A percentile compares a stretch with the other conserved stretches of the same genome.
phyloP scores from a whole-genome alignment of 2,329 filamentous ascomycete species.

The Dactylellina parvicollis region DNA sequence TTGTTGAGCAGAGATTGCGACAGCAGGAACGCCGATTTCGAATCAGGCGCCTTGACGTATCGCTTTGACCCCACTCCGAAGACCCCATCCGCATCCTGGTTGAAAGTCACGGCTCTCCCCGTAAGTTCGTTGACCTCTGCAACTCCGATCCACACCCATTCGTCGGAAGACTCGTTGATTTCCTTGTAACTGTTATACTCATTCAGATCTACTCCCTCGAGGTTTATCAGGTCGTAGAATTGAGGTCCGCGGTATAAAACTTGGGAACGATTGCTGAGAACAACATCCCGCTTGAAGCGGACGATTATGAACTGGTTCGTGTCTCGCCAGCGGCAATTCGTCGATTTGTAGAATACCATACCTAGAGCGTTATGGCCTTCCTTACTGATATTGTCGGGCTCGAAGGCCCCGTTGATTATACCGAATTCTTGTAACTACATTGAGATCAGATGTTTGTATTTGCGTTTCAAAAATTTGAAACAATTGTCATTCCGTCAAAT shows the following conservation, averaged over 20 bases:
- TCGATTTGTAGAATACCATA: conserved; percentile 30
- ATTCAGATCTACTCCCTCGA: conserved; percentile 6
- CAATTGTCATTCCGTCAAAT: too few species aligned
- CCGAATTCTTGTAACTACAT: conserved; percentile 27
- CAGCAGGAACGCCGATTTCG: not conserved
- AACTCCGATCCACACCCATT: not conserved
- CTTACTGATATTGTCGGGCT: not conserved
- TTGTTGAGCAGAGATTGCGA: not conserved
- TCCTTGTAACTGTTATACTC: conserved; percentile 28
- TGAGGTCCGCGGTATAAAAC: conserved; percentile 23
- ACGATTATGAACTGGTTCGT: conserved; percentile 35
- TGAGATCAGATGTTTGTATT: not conserved
- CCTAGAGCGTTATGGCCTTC: conserved; percentile 4
- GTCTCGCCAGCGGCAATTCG: not conserved
- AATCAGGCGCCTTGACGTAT: not conserved
- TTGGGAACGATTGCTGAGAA: not conserved
- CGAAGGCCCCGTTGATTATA: conserved; percentile 21
- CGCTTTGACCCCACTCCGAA: not conserved
- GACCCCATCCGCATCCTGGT: not conserved
- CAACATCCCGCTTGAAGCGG: not conserved
- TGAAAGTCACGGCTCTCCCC: not conserved
- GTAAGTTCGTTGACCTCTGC: not conserved
- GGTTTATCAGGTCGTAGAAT: conserved; percentile 5
- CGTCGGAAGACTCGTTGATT: not conserved
- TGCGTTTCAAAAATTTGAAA: not conserved